A percentile compares a stretch with the other conserved stretches of the same genome.
phyloP scores from a whole-genome alignment of 305 asterid genomes.

The Salvia sclarea region DNA sequence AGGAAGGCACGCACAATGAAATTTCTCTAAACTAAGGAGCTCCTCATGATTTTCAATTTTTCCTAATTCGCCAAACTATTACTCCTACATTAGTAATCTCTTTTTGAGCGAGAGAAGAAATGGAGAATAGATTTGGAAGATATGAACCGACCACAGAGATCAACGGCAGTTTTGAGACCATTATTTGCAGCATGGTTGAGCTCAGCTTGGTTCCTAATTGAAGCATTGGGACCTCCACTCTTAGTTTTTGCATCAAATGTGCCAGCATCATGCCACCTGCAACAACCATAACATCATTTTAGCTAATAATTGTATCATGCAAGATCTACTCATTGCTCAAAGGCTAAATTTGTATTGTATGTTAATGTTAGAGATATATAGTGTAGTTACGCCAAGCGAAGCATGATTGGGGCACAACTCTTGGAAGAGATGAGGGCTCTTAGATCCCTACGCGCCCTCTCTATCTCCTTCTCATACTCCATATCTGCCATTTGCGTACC shows the following conservation, averaged over 20 bases:
- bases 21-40: too few species aligned
- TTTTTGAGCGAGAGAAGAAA: background rate
- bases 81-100: too few species aligned
- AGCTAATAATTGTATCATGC: too few species aligned
- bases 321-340: too few species aligned
- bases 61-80: too few species aligned
- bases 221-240: conserved; percentile 94
- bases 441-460: conserved; percentile 65
- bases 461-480: conserved; percentile 69
- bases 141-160: conserved; percentile 63
- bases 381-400: conserved; percentile 75
- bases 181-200: conserved; percentile 59
- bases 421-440: conserved; percentile 75
- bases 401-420: conserved; percentile 86
- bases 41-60: too few species aligned
- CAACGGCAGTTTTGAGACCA: conserved; percentile 71
- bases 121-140: background rate
- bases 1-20: too few species aligned
- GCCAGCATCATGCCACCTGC: conserved; percentile 98
- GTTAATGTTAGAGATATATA: background rate
- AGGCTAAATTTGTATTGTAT: too few species aligned
- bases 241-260: conserved; percentile 76
- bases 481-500: conserved; percentile 37
- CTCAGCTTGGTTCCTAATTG: conserved; percentile 68
- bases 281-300: background rate